These are phyloP conservation scores for sweet orange (Citrus sinensis) DNA, from an alignment of 345 rosid genomes.

Conservation along the genomic window DNA sequence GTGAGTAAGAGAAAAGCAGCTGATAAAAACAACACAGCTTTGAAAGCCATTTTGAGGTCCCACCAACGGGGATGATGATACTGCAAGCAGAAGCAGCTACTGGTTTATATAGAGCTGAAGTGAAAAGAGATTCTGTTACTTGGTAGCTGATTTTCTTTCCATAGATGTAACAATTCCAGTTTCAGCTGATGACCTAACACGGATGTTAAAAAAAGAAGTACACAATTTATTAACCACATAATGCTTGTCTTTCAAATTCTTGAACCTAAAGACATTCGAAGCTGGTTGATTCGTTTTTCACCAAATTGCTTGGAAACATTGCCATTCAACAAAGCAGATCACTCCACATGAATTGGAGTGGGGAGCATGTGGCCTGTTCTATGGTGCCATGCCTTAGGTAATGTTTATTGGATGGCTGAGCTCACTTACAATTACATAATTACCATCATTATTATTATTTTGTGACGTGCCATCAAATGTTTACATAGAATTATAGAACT, in stretches of 20 bases:
- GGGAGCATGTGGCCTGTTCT: neutral
- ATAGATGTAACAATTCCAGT: slow-evolving; percentile 11
- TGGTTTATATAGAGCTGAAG: slow-evolving; percentile 3
- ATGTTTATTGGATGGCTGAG: neutral
- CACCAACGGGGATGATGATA: neutral
- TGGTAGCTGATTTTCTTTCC: neutral
- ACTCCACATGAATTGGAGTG: neutral
- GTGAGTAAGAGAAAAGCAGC: slow-evolving; percentile 26
- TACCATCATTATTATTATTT: neutral
- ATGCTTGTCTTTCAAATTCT: slow-evolving; percentile 5
- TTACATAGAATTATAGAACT: too few relatives aligned
- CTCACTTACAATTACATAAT: neutral
- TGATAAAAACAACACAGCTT: slow-evolving; percentile 19
- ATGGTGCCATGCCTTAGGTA: neutral
- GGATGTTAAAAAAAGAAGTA: neutral
- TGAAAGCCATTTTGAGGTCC: slow-evolving; percentile 30
- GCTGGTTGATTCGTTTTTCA: neutral
- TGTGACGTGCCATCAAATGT: too few relatives aligned
- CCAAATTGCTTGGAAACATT: neutral
- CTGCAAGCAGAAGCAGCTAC: neutral
- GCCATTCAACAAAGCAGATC: neutral
- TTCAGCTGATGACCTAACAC: neutral
- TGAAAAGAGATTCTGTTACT: neutral
- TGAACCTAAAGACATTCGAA: neutral
- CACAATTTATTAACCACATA: neutral